Percentiles rank a stretch among this genome's conserved stretches.
These are phyloP conservation scores for Zygoascus bituminiphila DNA, from an alignment of 805 yeast species.

Conservation along the genomic window DNA sequence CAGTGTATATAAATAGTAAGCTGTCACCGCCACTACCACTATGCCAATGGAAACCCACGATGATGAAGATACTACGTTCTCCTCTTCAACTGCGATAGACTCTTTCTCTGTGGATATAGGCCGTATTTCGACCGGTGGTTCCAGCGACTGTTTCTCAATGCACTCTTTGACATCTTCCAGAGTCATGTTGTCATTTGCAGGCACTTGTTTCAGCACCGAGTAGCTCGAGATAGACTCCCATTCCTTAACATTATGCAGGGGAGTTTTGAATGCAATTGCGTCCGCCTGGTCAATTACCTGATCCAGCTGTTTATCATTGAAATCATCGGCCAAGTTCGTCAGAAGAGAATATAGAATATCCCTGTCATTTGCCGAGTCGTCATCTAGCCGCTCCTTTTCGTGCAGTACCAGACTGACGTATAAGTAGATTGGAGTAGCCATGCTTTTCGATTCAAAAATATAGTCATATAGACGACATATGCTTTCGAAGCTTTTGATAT, in stretches of 20 bases:
- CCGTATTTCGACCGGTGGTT: not conserved
- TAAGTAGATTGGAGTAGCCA: constrained; percentile 47
- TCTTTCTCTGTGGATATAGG: not conserved
- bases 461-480: constrained; percentile 62
- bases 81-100: not conserved
- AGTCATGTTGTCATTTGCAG: not conserved
- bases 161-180: constrained; percentile 4
- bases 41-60: not conserved
- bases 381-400: constrained; percentile 28
- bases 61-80: not conserved
- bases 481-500: constrained; percentile 40
- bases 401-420: constrained; percentile 47
- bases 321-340: constrained; percentile 22
- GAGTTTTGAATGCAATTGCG: constrained; percentile 15
- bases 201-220: constrained; percentile 27
- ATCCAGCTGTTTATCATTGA: constrained; percentile 16
- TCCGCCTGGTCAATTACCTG: constrained; percentile 17
- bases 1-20: not conserved
- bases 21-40: not conserved
- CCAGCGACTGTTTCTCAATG: constrained; percentile 3
- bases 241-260: constrained; percentile 14
- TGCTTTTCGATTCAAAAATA: constrained; percentile 48
- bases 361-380: constrained; percentile 27
- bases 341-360: constrained; percentile 38
- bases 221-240: constrained; percentile 24